Evolutionary conservation across 768 basidiomycete genomes (phyloP).

Genomic region (Dentipellis sp.): DNA sequence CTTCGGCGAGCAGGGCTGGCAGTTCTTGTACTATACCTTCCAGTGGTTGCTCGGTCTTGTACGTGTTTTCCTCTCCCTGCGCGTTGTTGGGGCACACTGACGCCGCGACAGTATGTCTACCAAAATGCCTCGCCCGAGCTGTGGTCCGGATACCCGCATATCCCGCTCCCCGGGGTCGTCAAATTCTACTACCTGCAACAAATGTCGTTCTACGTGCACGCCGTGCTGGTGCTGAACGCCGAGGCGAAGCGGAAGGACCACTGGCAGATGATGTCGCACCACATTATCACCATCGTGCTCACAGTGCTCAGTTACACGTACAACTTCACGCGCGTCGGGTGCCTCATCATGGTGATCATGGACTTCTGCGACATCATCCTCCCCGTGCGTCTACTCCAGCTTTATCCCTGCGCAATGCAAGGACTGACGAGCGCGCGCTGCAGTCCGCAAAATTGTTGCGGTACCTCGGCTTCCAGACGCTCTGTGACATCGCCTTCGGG

Average conservation of each 20-base stretch:
- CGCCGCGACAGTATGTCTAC: constrained; percentile 66
- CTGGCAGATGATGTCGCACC: constrained; percentile 93
- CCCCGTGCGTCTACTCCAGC: constrained; percentile 49
- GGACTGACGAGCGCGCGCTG: neutral
- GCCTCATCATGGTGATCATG: constrained; percentile 86
- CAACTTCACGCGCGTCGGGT: constrained; percentile 85
- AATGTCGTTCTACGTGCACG: constrained; percentile 85
- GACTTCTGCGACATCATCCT: constrained; percentile 91
- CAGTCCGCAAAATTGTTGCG: constrained; percentile 92
- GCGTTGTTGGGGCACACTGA: constrained; percentile 4
- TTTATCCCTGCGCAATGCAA: neutral
- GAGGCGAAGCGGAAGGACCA: constrained; percentile 92
- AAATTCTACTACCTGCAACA: constrained; percentile 89
- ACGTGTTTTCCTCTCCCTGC: constrained; percentile 28
- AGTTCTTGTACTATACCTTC: constrained; percentile 65
- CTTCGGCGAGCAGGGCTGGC: constrained; percentile 96
- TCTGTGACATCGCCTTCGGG: constrained; percentile 71
- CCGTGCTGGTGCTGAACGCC: constrained; percentile 85
- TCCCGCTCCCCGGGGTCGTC: constrained; percentile 65
- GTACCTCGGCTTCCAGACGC: constrained; percentile 57
- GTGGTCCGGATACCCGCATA: constrained; percentile 81
- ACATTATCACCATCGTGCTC: constrained; percentile 78
- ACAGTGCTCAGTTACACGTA: constrained; percentile 70
- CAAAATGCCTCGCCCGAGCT: constrained; percentile 57
- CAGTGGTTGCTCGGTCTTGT: constrained; percentile 80